Base-by-base conservation (phyloP, 768 basidiomycete species). In the Suillus cothurnatus region DNA sequence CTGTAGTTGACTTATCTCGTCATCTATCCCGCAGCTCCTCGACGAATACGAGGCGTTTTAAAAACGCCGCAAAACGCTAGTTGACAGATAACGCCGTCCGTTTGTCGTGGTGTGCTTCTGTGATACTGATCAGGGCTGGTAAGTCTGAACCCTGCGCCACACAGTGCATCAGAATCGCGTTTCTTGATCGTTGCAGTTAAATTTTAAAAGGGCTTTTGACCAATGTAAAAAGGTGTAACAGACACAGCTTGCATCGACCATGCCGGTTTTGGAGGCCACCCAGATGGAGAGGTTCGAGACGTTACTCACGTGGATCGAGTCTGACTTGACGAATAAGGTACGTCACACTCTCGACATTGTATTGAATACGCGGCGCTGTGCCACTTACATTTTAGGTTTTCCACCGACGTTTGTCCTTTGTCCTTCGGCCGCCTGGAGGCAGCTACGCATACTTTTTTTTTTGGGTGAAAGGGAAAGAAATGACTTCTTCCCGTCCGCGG, bases 81-180 rank as follows among this genome's bases (percentile, higher is more conserved):
- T 31, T 28, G 50, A 28, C 26, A 11, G 52, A 53, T 31, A 53
- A 32, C 52, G 26, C 52, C 19, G 17, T 26, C 49, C 23, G 23
- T 26, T 50, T 14, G 49, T 15, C 49, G 49, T 53, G 50, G 19
- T 17, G 9, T 31, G 19, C 52, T 53, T 53, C 52, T 52, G 26
- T 52, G 50, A 19, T 26, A 52, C 50, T 53, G 28, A 32, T 53
- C 52, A 53, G 28, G 28, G 28, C 52, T 53, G 52, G 28, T 19
- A 31, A 31, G 52, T 53, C 28, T 31, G 52, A 53, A 53, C 52
- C 52, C 52, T 53, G 31, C 28, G 28, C 52, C 52, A 53, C 52
- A 19, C 17, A 53, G 17, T 17, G 28, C 28, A 53, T 53, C 28
- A 32, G 28, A 53, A 53, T 53, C 28, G 4, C 28, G 4, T 53